phyloP scores from a whole-genome alignment of 805 yeast species.

The Barnettozyma vustinii region DNA sequence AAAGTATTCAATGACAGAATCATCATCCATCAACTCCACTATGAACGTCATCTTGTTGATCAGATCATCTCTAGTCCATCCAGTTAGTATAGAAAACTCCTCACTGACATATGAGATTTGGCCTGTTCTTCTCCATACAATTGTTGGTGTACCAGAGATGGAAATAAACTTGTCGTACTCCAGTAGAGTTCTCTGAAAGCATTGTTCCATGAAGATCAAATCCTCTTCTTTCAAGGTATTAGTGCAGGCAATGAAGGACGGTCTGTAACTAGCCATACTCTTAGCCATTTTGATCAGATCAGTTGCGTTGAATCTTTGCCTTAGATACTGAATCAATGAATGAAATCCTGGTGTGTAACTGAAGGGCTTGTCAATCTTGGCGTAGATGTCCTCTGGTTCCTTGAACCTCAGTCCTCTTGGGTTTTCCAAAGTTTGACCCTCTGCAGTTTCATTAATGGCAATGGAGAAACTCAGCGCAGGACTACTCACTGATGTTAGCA shows the following conservation, averaged over 20 bases:
- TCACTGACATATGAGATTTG: constrained; percentile 94
- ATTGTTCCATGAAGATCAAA: constrained; percentile 90
- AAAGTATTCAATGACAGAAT: constrained; percentile 82
- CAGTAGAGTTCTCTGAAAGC: constrained; percentile 85
- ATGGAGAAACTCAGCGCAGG: constrained; percentile 25
- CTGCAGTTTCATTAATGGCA: constrained; percentile 21
- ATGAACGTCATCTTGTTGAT: constrained; percentile 65
- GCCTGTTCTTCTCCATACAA: constrained; percentile 94
- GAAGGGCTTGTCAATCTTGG: constrained; percentile 68
- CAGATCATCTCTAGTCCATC: constrained; percentile 76
- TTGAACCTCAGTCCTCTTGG: constrained; percentile 39
- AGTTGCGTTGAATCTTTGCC: constrained; percentile 60
- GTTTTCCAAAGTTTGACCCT: constrained; percentile 5
- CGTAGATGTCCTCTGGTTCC: constrained; percentile 78
- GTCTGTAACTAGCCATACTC: constrained; percentile 85
- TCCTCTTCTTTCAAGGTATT: constrained; percentile 86
- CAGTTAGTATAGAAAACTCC: constrained; percentile 85
- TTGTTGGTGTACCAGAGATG: constrained; percentile 87
- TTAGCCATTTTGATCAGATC: constrained; percentile 79
- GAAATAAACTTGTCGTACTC: constrained; percentile 84
- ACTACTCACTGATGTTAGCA: not conserved
- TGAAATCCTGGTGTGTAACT: constrained; percentile 91
- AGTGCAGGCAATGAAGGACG: constrained; percentile 89
- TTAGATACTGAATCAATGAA: constrained; percentile 65
- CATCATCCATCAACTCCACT: constrained; percentile 80